These are phyloP conservation scores for Calophaca sinica DNA, from an alignment of 306 rosid species.

Conservation along the genomic window DNA sequence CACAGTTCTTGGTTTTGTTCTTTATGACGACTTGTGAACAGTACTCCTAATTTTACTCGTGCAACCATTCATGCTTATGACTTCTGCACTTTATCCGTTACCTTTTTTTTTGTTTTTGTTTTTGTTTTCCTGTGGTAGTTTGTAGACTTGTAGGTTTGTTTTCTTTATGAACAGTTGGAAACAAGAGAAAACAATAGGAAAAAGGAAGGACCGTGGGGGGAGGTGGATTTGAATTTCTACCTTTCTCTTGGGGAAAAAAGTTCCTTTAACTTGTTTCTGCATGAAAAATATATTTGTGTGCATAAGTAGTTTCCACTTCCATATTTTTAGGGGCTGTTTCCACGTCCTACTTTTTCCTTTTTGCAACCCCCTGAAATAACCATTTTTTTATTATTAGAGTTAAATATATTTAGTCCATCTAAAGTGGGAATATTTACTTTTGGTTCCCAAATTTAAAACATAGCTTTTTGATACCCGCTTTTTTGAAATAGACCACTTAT, in stretches of 20 bases:
- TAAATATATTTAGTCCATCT: no score
- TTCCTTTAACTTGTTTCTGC: background rate
- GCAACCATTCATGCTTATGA: background rate
- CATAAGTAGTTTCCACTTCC: background rate
- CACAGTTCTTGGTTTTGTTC: background rate
- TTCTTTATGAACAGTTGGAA: background rate
- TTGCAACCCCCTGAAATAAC: no score
- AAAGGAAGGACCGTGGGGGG: background rate
- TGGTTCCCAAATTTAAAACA: no score
- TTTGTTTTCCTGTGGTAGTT: background rate
- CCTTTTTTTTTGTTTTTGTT: background rate
- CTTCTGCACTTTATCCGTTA: background rate
- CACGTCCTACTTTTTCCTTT: background rate
- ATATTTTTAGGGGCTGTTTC: background rate
- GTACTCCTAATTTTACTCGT: background rate
- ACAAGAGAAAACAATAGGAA: background rate
- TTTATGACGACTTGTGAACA: conserved; percentile 3
- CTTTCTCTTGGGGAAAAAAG: background rate
- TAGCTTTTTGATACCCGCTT: no score
- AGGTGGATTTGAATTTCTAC: background rate
- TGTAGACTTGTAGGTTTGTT: background rate
- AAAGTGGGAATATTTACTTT: no score
- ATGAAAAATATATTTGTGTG: background rate
- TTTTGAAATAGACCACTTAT: no score
- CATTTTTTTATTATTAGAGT: no score